Base-by-base conservation (phyloP, 1,284 basidiomycete genomes). In the Wolfiporia cocos region DNA sequence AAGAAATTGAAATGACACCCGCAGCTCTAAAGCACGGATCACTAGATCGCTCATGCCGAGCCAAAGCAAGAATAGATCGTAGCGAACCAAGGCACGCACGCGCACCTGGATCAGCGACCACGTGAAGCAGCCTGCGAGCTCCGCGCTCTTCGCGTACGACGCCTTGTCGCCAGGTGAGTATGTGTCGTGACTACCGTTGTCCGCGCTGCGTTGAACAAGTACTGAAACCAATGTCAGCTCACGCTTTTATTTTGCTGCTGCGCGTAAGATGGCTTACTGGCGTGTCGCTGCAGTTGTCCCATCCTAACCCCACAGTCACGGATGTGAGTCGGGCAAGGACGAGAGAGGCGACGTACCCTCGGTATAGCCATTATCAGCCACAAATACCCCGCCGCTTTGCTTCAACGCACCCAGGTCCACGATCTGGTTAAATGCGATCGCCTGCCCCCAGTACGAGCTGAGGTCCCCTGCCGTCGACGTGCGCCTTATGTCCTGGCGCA, bases 281-380 rank as follows among this genome's bases (percentile, higher is more conserved):
- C 24, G 84, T 87, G 50, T 76, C 75, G 37, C 79, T 83, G 62
- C 84, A 87, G 41, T 72, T 57, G 57, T 87, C 84, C 83, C 84
- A 86, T 28, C 46, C 62, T 61, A 34, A n/a, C n/a, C n/a, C n/a
- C n/a, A n/a, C n/a, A n/a, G n/a, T n/a, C n/a, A n/a, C n/a, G n/a
- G n/a, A n/a, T n/a, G n/a, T n/a, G n/a, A n/a, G n/a, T n/a, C n/a
- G n/a, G n/a, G n/a, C n/a, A n/a, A n/a, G n/a, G n/a, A n/a, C n/a
- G n/a, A n/a, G n/a, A n/a, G n/a, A n/a, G n/a, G 7, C 17, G 7
- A 10, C 63, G 23, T 44, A 73, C 74, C 71, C 57, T 66, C 64
- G 2, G 68, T 73, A 51, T 71, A 76, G 15, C 74, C 74, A 42
- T 69, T 68, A 6, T 63, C 65, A 3, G 54, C 59, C 7, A 55